Percentiles rank a stretch among this genome's conserved stretches.
Evolutionary conservation across 805 yeast species (phyloP).

Genomic region (Cyberlindnera mycetangii): DNA sequence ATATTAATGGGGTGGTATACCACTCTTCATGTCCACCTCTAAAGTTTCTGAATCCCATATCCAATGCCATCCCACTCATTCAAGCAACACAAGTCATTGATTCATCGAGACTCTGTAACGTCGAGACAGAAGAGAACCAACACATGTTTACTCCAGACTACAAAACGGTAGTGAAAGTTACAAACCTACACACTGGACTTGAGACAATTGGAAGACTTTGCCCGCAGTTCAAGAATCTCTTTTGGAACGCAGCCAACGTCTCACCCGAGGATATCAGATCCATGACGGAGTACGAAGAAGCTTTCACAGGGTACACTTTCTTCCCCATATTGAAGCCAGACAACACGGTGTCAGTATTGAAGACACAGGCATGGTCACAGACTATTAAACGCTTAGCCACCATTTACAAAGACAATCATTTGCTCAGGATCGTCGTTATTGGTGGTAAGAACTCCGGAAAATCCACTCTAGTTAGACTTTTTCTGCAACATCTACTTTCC

Average conservation of each 20-base stretch:
- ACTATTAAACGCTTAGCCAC: slow-evolving; percentile 38
- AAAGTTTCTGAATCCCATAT: slow-evolving; percentile 35
- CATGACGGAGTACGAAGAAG: slow-evolving; percentile 24
- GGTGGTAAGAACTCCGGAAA: slow-evolving; percentile 78
- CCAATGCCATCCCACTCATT: slow-evolving; percentile 41
- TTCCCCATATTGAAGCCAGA: slow-evolving; percentile 31
- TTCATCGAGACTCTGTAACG: slow-evolving; percentile 29
- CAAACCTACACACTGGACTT: slow-evolving; percentile 40
- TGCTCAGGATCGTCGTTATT: slow-evolving; percentile 32
- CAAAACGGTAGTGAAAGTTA: slow-evolving; percentile 41
- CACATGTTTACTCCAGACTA: slow-evolving; percentile 38
- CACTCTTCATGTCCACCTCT: slow-evolving; percentile 29
- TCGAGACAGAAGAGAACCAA: slow-evolving; percentile 32
- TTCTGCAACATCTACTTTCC: slow-evolving; percentile 47
- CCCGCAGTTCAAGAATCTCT: slow-evolving; percentile 43
- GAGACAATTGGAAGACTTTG: slow-evolving; percentile 41
- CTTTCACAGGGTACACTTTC: slow-evolving; percentile 38
- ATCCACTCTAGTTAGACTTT: slow-evolving; percentile 59
- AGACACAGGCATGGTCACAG: slow-evolving; percentile 33
- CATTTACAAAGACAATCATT: slow-evolving; percentile 30
- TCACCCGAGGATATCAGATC: slow-evolving; percentile 14
- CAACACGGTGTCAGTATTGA: slow-evolving; percentile 22
- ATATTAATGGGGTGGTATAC: slow-evolving; percentile 38
- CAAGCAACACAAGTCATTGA: slow-evolving; percentile 39
- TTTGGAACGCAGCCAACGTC: slow-evolving; percentile 28